A percentile compares a stretch with the other conserved stretches of the same genome.
These are phyloP conservation scores for Canavalia gladiata DNA, from an alignment of 306 rosid genomes.

Conservation along the genomic window DNA sequence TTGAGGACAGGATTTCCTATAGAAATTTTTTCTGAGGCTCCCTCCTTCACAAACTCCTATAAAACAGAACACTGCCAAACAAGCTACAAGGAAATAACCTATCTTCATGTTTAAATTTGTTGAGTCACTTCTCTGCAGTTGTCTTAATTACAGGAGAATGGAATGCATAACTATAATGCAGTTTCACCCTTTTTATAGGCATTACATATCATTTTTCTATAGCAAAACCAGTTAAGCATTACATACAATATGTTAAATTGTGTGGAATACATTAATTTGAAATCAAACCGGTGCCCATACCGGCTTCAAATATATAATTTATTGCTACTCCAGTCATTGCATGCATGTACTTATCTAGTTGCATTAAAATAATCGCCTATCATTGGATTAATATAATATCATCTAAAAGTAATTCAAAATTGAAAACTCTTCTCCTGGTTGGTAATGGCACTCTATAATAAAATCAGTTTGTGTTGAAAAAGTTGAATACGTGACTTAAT, in stretches of 20 bases:
- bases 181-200: conserved; percentile 46
- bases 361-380: neutral
- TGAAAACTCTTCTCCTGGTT: neutral
- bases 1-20: conserved; percentile 51
- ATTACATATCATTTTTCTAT: neutral
- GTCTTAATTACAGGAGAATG: conserved; percentile 21
- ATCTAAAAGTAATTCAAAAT: neutral
- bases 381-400: neutral
- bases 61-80: conserved; percentile 41
- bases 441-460: neutral
- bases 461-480: neutral
- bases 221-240: neutral
- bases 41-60: conserved; percentile 58
- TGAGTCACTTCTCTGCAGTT: neutral
- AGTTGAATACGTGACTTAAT: conserved; percentile 2
- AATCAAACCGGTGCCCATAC: neutral
- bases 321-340: neutral
- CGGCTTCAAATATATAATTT: neutral
- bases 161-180: conserved; percentile 9
- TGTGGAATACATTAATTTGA: neutral
- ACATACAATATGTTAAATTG: neutral
- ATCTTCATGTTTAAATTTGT: conserved; percentile 48
- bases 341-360: neutral
- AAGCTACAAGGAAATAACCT: conserved; percentile 21
- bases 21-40: conserved; percentile 53